Conservation (phyloP, 2,329 filamentous ascomycete genomes). For the Coniella vitis region DNA sequence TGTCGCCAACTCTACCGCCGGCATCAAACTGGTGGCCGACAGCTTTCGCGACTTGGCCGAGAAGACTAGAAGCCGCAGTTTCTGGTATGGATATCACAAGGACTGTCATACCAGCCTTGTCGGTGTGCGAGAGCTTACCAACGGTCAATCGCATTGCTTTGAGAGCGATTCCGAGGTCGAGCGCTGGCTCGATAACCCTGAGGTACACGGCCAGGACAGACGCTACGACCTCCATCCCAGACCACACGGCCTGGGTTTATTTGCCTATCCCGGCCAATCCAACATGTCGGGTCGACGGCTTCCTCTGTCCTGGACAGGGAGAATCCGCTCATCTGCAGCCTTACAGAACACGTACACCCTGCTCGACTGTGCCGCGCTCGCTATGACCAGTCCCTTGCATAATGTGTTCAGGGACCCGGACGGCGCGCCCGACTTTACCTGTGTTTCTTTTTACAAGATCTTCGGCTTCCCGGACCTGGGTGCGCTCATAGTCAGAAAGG, state of each 20-base stretch:
- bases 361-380: conserved; percentile 56
- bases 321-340: conserved; percentile 26
- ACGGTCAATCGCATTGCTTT: conserved; percentile 51
- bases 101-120: conserved; percentile 59
- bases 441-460: conserved; percentile 59
- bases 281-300: conserved; percentile 62
- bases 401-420: conserved; percentile 41
- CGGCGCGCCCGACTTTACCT: conserved; percentile 52
- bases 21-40: conserved; percentile 70
- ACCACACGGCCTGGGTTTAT: conserved; percentile 32
- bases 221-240: conserved; percentile 18
- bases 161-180: conserved; percentile 46
- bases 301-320: conserved; percentile 48
- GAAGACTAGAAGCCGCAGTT: conserved; percentile 36
- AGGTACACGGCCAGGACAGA: conserved; percentile 16
- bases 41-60: conserved; percentile 47
- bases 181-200: conserved; percentile 31
- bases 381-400: conserved; percentile 54
- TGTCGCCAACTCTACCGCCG: conserved; percentile 86
- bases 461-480: conserved; percentile 62
- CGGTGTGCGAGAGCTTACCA: conserved; percentile 60
- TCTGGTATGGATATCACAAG: conserved; percentile 55
- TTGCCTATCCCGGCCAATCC: conserved; percentile 63
- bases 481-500: conserved; percentile 49
- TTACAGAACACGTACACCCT: conserved; percentile 43